Evolutionary conservation across 768 basidiomycete genomes (phyloP), one percentile per base, ranked within the genome.

Genomic region (Tylopilus intermedius): DNA sequence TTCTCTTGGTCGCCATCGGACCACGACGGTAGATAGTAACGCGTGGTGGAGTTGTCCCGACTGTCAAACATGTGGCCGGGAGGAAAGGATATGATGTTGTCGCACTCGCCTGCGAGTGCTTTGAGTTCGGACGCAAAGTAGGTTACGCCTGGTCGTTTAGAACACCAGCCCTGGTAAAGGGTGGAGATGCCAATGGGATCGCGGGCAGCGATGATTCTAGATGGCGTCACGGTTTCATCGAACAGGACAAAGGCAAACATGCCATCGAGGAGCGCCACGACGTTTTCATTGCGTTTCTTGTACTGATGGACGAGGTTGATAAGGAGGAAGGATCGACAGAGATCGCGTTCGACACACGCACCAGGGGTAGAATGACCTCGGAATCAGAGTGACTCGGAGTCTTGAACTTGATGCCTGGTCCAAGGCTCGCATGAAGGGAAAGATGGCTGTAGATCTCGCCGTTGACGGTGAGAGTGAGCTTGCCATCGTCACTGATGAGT

Each of bases 361-460:
- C 95, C 62, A 99, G 71, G 59, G 94, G 89, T 56, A 98, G 80
- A 61, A 99, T 95, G 62, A 96, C 85, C 71, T 99, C 96, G 71
- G 96, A 99, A 64, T 99, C 96, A 0, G 94, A 97, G 65, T 95
- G 90, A n/a, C n/a, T n/a, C n/a, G n/a, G n/a, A 0, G 95, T 98
- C 77, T 92, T 96, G 79, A 98, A 95, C 52, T 82, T 84, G 58
- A 84, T 80, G 51, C 74, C 77, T 41, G 81, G 66, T 35, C 80
- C 83, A 49, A 93, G 72, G 24, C 70, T 72, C 47, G 83, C 79
- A 53, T 90, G 82, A 47, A 98, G 82, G 15, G 85, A 78, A 50
- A 90, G 72, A 67, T 98, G 92, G 77, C 98, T 99, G 79, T 99
- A 99, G 63, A 99, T 98, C 73, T 99, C 96, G 47, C 96, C 96